A percentile compares a stretch with the other conserved stretches of the same genome.
These are phyloP conservation scores for Coniochaeta prunicola DNA, from an alignment of 2,329 filamentous ascomycete species.

Conservation along the genomic window DNA sequence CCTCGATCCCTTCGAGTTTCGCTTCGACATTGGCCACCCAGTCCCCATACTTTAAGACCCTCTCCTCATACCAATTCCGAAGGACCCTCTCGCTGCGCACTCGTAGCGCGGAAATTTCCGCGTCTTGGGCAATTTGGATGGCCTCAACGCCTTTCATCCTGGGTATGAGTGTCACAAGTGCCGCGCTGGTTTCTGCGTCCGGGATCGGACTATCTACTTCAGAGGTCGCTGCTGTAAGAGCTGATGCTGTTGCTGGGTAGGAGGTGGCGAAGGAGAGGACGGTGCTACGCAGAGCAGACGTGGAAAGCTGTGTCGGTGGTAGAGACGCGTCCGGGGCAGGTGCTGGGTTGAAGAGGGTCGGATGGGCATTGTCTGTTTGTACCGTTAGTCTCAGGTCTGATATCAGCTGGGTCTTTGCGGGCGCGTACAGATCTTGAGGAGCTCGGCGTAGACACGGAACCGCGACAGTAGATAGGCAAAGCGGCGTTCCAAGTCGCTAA, in stretches of 20 bases:
- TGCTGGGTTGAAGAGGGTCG: slow-evolving; percentile 46
- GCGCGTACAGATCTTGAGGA: slow-evolving; percentile 51
- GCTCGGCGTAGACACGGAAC: slow-evolving; percentile 49
- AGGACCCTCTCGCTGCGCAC: slow-evolving; percentile 55
- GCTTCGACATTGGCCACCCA: slow-evolving; percentile 66
- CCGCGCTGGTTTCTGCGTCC: slow-evolving; percentile 45
- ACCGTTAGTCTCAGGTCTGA: background rate
- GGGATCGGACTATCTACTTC: slow-evolving; percentile 51
- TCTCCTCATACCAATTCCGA: slow-evolving; percentile 66
- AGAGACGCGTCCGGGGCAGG: slow-evolving; percentile 32
- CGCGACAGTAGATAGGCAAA: slow-evolving; percentile 42
- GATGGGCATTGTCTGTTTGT: slow-evolving; percentile 41
- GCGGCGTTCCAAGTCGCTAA: slow-evolving; percentile 46
- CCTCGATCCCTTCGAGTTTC: slow-evolving; percentile 58
- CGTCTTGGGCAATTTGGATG: slow-evolving; percentile 53
- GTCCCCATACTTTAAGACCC: slow-evolving; percentile 60
- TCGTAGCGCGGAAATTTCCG: slow-evolving; percentile 56
- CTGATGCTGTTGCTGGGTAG: slow-evolving; percentile 49
- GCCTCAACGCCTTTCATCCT: slow-evolving; percentile 55
- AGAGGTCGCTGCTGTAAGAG: slow-evolving; percentile 44
- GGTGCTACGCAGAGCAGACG: slow-evolving; percentile 43
- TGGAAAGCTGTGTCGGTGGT: slow-evolving; percentile 45
- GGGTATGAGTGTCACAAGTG: slow-evolving; percentile 50
- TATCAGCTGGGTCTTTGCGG: background rate
- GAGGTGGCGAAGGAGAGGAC: slow-evolving; percentile 49